A percentile compares a stretch with the other conserved stretches of the same genome.
Conservation (phyloP, 495 filamentous ascomycete genomes). For the Chaetomium fimeti region DNA sequence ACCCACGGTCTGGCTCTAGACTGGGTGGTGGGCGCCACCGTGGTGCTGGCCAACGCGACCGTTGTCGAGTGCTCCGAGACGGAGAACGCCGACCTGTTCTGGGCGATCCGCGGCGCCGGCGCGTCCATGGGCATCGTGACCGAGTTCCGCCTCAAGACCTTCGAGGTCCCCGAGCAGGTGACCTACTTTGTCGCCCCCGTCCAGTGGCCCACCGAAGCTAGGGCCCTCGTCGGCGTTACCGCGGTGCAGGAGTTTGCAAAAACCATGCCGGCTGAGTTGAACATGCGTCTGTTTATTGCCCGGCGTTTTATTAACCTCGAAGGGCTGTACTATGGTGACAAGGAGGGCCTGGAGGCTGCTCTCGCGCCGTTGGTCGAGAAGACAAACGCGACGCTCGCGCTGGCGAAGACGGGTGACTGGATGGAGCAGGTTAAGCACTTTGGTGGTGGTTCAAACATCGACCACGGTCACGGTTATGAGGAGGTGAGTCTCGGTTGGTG, state of each 20-base stretch:
- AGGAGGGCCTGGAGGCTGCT: slow-evolving; percentile 35
- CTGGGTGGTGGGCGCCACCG: slow-evolving; percentile 45
- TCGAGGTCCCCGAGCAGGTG: slow-evolving; percentile 40
- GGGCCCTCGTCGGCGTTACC: slow-evolving; percentile 32
- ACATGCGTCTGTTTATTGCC: slow-evolving; percentile 46
- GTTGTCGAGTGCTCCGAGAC: slow-evolving; percentile 42
- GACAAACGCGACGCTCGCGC: slow-evolving; percentile 37
- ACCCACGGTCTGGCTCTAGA: slow-evolving; percentile 46
- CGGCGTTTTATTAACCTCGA: slow-evolving; percentile 44
- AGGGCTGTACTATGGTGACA: slow-evolving; percentile 46
- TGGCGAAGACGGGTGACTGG: slow-evolving; percentile 40
- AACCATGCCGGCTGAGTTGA: slow-evolving; percentile 46
- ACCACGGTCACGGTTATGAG: slow-evolving; percentile 36
- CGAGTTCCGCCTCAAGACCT: slow-evolving; percentile 47
- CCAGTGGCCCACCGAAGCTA: slow-evolving; percentile 32
- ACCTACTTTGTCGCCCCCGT: slow-evolving; percentile 45
- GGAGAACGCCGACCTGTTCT: slow-evolving; percentile 48
- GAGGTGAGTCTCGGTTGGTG: slow-evolving; percentile 19
- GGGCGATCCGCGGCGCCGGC: slow-evolving; percentile 48
- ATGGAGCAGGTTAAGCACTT: slow-evolving; percentile 45
- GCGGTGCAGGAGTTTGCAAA: slow-evolving; percentile 44
- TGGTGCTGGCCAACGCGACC: slow-evolving; percentile 46
- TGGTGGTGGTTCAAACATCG: slow-evolving; percentile 41
- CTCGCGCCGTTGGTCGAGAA: slow-evolving; percentile 39
- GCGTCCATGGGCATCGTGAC: slow-evolving; percentile 46